These are phyloP conservation scores for Talaromyces liani DNA, from an alignment of 495 filamentous ascomycete species.

Conservation along the genomic window DNA sequence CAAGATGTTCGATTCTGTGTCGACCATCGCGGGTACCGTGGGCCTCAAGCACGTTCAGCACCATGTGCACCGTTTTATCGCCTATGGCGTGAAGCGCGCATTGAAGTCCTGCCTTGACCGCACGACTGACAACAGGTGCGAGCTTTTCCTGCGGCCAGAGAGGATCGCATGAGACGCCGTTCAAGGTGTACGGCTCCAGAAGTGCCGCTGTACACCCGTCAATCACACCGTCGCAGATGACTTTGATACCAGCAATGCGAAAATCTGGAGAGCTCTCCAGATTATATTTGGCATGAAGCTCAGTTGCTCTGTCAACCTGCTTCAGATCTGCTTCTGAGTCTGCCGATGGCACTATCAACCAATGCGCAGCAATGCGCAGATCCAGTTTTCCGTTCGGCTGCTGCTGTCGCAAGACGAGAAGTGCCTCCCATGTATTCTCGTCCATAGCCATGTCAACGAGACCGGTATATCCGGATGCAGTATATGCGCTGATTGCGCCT, in stretches of 20 bases:
- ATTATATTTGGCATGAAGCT: slow-evolving; percentile 41
- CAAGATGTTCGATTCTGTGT: slow-evolving; percentile 57
- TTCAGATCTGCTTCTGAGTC: slow-evolving; percentile 33
- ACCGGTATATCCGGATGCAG: slow-evolving; percentile 52
- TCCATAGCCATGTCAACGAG: slow-evolving; percentile 69
- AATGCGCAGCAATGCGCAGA: slow-evolving; percentile 56
- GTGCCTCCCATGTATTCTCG: slow-evolving; percentile 48
- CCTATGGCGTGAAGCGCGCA: slow-evolving; percentile 62
- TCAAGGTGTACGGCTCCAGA: slow-evolving; percentile 48
- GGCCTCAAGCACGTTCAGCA: slow-evolving; percentile 41
- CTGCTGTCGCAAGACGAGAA: slow-evolving; percentile 36
- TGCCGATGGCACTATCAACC: slow-evolving; percentile 46
- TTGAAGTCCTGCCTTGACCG: slow-evolving; percentile 48
- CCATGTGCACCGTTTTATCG: slow-evolving; percentile 47
- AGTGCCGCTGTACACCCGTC: slow-evolving; percentile 61
- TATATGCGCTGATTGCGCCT: slow-evolving; percentile 43
- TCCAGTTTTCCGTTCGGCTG: slow-evolving; percentile 27
- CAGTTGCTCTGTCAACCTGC: slow-evolving; percentile 54
- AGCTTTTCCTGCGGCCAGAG: slow-evolving; percentile 50
- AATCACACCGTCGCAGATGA: slow-evolving; percentile 62
- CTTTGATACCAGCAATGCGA: slow-evolving; percentile 56
- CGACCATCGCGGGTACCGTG: slow-evolving; percentile 21
- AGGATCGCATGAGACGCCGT: slow-evolving; percentile 33
- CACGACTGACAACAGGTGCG: slow-evolving; percentile 45
- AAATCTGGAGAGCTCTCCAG: slow-evolving; percentile 42